A percentile compares a stretch with the other conserved stretches of the same genome.
Evolutionary conservation across 306 rosid species (phyloP).

Genomic region (Alnus rubra): DNA sequence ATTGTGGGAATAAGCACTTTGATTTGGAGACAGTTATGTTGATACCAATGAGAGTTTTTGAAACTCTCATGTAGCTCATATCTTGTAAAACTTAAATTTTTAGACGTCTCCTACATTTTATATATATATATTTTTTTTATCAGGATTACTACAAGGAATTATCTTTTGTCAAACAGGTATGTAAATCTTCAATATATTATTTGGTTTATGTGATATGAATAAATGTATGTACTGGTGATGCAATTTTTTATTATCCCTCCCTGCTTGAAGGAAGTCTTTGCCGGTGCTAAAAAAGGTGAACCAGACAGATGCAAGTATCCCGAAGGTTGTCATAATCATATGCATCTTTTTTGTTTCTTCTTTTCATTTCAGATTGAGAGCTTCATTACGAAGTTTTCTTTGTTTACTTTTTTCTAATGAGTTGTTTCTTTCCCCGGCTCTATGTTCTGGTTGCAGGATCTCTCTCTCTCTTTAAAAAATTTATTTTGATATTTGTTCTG

Average conservation of each 20-base stretch:
- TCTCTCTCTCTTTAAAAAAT: not conserved
- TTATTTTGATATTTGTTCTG: constrained; percentile 15
- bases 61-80: constrained; percentile 6
- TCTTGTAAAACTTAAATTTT: constrained; percentile 4
- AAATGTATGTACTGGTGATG: constrained; percentile 26
- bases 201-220: constrained; percentile 23
- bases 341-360: not conserved
- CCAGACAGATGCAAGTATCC: constrained; percentile 38
- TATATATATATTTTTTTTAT: constrained; percentile 10
- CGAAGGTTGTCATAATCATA: constrained; percentile 46
- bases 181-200: constrained; percentile 2
- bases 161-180: constrained; percentile 57
- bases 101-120: constrained; percentile 3
- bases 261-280: constrained; percentile 69
- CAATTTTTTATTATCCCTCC: constrained; percentile 24
- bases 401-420: not conserved
- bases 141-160: constrained; percentile 47
- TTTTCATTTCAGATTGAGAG: not conserved
- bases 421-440: not conserved
- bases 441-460: constrained; percentile 15
- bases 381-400: constrained; percentile 5
- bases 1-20: not conserved
- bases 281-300: constrained; percentile 55
- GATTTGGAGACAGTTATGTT: not conserved
- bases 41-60: not conserved